These are phyloP conservation scores for Phyllosticta paracitricarpa DNA, from an alignment of 2,329 filamentous ascomycete genomes.

Conservation along the genomic window DNA sequence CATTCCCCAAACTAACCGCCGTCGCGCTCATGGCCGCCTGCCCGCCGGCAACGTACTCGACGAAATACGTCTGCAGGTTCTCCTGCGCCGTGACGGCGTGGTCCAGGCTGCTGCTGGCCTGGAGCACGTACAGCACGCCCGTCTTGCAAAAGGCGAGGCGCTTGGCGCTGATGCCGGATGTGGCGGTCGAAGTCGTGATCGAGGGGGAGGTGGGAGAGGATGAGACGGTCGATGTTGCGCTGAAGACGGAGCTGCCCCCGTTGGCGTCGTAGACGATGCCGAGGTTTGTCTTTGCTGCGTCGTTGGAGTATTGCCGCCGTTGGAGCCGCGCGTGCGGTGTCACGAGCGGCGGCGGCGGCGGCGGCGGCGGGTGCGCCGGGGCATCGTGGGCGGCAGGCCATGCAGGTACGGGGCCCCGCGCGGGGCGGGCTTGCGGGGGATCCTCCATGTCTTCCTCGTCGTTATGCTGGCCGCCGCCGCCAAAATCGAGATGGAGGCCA, in stretches of 20 bases:
- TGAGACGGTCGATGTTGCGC: constrained; percentile 12
- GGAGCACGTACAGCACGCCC: constrained; percentile 36
- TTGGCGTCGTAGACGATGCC: constrained; percentile 21
- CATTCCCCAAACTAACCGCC: constrained; percentile 11
- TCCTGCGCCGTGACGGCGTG: constrained; percentile 34
- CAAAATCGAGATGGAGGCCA: not conserved
- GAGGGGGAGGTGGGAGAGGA: constrained; percentile 14
- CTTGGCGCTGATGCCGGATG: not conserved
- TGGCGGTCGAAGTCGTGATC: constrained; percentile 9
- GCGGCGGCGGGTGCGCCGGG: not conserved
- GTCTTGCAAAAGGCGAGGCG: constrained; percentile 36
- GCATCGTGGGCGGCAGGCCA: not conserved
- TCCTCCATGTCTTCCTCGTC: not conserved
- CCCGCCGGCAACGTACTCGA: constrained; percentile 23
- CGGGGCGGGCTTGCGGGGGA: not conserved
- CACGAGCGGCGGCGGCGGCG: not conserved
- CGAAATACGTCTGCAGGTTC: constrained; percentile 29
- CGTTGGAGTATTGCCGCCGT: not conserved
- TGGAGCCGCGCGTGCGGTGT: not conserved
- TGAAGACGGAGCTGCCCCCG: constrained; percentile 11
- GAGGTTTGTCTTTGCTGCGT: constrained; percentile 21
- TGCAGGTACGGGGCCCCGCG: not conserved
- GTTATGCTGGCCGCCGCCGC: not conserved
- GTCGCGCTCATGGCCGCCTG: constrained; percentile 16
- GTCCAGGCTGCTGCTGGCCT: constrained; percentile 30